phyloP scores from a whole-genome alignment of 495 filamentous ascomycete species.

The Emericellopsis terricola region DNA sequence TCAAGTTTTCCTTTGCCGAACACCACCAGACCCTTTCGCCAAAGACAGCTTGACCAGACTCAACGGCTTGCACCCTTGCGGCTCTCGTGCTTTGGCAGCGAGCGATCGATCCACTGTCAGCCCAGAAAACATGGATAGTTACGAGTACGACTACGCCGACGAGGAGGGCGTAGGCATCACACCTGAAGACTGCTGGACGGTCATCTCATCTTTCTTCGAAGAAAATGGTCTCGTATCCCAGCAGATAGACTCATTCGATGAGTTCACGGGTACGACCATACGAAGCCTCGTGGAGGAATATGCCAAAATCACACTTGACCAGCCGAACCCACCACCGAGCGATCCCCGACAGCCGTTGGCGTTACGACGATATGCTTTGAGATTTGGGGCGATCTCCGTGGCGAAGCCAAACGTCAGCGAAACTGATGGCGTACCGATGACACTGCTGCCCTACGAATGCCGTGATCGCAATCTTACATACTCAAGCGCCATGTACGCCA shows the following conservation, averaged over 20 bases:
- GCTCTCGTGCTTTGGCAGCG: too few species aligned
- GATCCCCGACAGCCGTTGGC: slow-evolving; percentile 55
- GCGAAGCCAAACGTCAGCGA: slow-evolving; percentile 79
- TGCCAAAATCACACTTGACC: slow-evolving; percentile 70
- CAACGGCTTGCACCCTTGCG: too few species aligned
- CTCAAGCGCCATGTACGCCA: slow-evolving; percentile 71
- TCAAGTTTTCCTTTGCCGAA: too few species aligned
- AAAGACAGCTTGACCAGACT: too few species aligned
- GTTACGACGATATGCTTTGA: slow-evolving; percentile 79
- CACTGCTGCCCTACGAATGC: slow-evolving; percentile 79
- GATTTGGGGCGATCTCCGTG: slow-evolving; percentile 72
- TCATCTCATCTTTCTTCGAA: slow-evolving; percentile 93
- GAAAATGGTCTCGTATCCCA: slow-evolving; percentile 89
- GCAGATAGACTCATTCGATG: slow-evolving; percentile 95
- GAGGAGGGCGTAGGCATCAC: slow-evolving; percentile 64
- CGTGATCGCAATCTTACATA: slow-evolving; percentile 92
- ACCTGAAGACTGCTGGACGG: slow-evolving; percentile 92
- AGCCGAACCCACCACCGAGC: slow-evolving; percentile 52
- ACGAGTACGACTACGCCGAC: slow-evolving; percentile 28
- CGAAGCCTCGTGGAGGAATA: slow-evolving; percentile 85
- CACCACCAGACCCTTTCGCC: too few species aligned
- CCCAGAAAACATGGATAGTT: slow-evolving; percentile 12
- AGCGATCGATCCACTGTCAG: too few species aligned
- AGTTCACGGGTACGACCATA: slow-evolving; percentile 83
- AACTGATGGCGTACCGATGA: slow-evolving; percentile 67